phyloP scores from a whole-genome alignment of 805 yeast species.

The Candida maesae region DNA sequence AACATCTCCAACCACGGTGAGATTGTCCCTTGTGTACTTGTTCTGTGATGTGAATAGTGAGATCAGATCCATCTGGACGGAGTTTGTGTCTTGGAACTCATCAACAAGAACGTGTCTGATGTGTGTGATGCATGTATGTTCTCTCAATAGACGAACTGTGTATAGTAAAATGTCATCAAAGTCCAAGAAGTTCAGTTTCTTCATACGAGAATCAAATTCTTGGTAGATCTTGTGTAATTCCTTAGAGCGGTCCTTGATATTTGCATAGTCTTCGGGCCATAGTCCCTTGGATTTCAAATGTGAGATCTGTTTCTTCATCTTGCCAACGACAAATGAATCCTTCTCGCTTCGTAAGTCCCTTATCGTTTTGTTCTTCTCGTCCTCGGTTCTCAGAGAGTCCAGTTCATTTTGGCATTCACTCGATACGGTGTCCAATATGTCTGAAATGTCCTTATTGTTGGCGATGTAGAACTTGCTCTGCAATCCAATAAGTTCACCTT shows the following conservation, averaged over 20 bases:
- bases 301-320: constrained; percentile 37
- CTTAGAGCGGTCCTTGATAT: constrained; percentile 26
- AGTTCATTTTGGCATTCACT: constrained; percentile 6
- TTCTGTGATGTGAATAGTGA: constrained; percentile 44
- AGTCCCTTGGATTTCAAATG: constrained; percentile 52
- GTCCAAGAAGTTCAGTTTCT: constrained; percentile 49
- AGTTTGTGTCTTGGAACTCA: constrained; percentile 92
- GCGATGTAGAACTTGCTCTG: constrained; percentile 47
- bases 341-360: constrained; percentile 12
- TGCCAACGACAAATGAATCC: constrained; percentile 8
- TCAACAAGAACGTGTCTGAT: constrained; percentile 79
- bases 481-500: constrained; percentile 49
- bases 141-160: constrained; percentile 46
- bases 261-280: constrained; percentile 37
- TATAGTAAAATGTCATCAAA: constrained; percentile 78
- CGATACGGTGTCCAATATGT: constrained; percentile 39
- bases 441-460: constrained; percentile 57
- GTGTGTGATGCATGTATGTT: constrained; percentile 15
- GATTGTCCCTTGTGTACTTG: constrained; percentile 40
- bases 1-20: constrained; percentile 94
- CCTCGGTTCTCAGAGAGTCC: constrained; percentile 3
- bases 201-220: constrained; percentile 49
- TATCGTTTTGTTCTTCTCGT: neutral
- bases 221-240: constrained; percentile 41
- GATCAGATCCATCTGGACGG: constrained; percentile 69